Conservation (phyloP, 2,329 filamentous ascomycete species). For the Calonectria hawksworthii region DNA sequence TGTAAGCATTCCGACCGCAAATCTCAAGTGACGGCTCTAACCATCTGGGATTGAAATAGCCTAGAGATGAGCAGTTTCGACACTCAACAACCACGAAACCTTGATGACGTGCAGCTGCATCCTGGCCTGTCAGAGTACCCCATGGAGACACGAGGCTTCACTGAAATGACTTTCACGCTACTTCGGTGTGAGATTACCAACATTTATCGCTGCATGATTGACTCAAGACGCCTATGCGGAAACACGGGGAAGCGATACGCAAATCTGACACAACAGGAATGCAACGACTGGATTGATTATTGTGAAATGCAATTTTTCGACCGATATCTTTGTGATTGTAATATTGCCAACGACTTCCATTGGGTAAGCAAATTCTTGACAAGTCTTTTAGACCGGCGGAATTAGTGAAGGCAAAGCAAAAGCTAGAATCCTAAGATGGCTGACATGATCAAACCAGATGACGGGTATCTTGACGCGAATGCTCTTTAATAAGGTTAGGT, state of each 20-base stretch:
- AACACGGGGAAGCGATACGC: constrained; percentile 14
- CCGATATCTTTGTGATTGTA: constrained; percentile 6
- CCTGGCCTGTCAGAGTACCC: constrained; percentile 15
- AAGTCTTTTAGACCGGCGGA: neutral
- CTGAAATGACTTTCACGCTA: constrained; percentile 17
- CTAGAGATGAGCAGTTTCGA: constrained; percentile 22
- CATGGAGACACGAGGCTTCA: neutral
- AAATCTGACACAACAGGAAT: constrained; percentile 7
- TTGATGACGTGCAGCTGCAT: constrained; percentile 14
- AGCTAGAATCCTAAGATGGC: neutral
- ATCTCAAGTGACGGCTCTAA: neutral
- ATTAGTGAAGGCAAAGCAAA: neutral
- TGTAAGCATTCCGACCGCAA: neutral
- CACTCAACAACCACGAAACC: constrained; percentile 16
- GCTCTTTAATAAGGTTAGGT: constrained; percentile 23
- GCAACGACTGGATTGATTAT: constrained; percentile 16
- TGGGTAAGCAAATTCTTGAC: neutral
- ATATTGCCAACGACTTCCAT: constrained; percentile 14
- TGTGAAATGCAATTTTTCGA: constrained; percentile 16
- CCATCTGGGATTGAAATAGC: neutral
- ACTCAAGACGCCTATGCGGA: constrained; percentile 12
- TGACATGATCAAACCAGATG: neutral
- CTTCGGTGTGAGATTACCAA: constrained; percentile 12
- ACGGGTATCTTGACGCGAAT: constrained; percentile 18
- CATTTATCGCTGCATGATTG: constrained; percentile 23